These are phyloP conservation scores for Alternaria sp. DNA, from an alignment of 2,329 filamentous ascomycete genomes.

Conservation along the genomic window DNA sequence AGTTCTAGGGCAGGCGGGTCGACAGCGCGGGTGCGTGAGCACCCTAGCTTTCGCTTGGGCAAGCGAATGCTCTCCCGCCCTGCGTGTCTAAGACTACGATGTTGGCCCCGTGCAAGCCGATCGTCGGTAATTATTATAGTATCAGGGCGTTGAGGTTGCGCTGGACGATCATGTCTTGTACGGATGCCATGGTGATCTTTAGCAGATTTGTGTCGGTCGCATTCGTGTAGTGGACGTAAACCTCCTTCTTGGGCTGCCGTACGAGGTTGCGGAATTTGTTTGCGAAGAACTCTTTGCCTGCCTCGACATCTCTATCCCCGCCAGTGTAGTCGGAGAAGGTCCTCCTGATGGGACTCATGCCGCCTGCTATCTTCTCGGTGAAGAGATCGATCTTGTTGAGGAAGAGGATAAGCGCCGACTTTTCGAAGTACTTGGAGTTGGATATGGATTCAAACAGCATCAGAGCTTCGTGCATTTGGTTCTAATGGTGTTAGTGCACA, in stretches of 20 bases:
- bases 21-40: conserved; percentile 9
- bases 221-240: conserved; percentile 63
- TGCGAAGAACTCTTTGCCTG: conserved; percentile 60
- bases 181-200: conserved; percentile 62
- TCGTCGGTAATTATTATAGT: conserved; percentile 38
- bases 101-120: conserved; percentile 1
- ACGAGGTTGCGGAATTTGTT: conserved; percentile 62
- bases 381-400: conserved; percentile 64
- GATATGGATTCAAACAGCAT: conserved; percentile 64
- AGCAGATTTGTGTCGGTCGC: conserved; percentile 65
- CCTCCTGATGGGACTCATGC: conserved; percentile 58
- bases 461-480: conserved; percentile 64
- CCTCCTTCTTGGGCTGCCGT: conserved; percentile 60
- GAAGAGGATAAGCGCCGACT: conserved; percentile 61
- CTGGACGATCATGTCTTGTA: conserved; percentile 64
- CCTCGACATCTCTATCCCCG: conserved; percentile 56
- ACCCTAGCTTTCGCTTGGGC: conserved; percentile 4
- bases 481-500: conserved; percentile 46
- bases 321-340: conserved; percentile 61
- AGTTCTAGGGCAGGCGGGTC: conserved; percentile 8
- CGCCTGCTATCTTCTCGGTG: conserved; percentile 58
- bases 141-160: conserved; percentile 62
- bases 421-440: conserved; percentile 62
- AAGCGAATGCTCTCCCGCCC: conserved; percentile 3
- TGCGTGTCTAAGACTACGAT: neutral